Base-by-base conservation (phyloP, 495 filamentous ascomycete genomes). In the Neurospora sublineolata region DNA sequence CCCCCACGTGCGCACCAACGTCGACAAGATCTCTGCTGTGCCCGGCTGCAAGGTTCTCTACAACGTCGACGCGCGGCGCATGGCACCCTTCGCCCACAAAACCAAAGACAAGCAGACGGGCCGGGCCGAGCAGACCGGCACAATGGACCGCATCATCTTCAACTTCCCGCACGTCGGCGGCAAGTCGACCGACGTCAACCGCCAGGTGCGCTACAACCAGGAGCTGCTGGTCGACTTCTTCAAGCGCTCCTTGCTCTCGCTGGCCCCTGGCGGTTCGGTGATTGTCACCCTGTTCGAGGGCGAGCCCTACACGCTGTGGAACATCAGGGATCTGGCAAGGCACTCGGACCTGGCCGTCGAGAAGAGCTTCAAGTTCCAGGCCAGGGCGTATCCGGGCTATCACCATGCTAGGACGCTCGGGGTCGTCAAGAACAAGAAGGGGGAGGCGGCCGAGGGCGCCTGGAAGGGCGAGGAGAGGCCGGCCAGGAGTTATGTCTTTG, bases 81-180 rank as follows among this genome's bases (percentile, higher is more conserved):
- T 94, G 74, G 85, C 85, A 23, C 79, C 81, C 5, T 85, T 82
- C 72, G 77, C 76, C 42, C 72, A 73, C 73, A 81, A 80, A 37
- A 16, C 39, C 46, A 72, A 70, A 71, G 71, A 81, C 75, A 73
- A 68, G 2, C 33, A 37, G 3, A 5, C 23, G 12, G 30, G 27
- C 58, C 64, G 23, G 36, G 40, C 14, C 75, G 73, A 64, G 14
- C 52, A 64, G 27, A 27, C 72, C 11, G 87, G 84, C 12, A 81
- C 80, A 3, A 94, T 90, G 83, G 91, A 97, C 78, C 82, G 87
- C 41, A 89, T 97, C 68, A 86, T 93, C 67, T 99, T 97, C 86
- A 97, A 97, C 83, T 99, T 99, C 81, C 95, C 95, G 67, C 95
- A 99, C 81, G 90, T 97, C 3, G 95, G 95, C 69, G 95, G 95